Percentiles rank a stretch among this genome's conserved stretches.
phyloP scores from a whole-genome alignment of 768 basidiomycete species.

The Naganishia antarctica region DNA sequence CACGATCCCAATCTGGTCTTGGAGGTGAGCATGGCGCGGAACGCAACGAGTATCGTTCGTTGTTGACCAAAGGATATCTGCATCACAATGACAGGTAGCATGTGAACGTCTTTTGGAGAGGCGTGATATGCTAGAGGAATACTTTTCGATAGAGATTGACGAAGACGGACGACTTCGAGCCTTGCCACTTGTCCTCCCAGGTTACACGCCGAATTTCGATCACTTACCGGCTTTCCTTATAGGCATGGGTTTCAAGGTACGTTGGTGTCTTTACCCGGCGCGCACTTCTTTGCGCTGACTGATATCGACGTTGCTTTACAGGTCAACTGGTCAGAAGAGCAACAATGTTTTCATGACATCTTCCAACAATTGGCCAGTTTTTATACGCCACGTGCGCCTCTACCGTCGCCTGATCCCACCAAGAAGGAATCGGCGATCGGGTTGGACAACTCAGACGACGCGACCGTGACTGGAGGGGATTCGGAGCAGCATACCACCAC shows the following conservation, averaged over 20 bases:
- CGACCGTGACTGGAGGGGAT: conserved; percentile 21
- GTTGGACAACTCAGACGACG: neutral
- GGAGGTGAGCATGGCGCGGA: conserved; percentile 59
- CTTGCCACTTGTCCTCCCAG: conserved; percentile 74
- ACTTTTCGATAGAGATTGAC: conserved; percentile 71
- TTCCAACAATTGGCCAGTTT: conserved; percentile 87
- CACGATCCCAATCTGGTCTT: conserved; percentile 62
- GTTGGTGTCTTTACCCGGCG: too few species aligned
- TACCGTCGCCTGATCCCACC: conserved; percentile 20
- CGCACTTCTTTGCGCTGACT: too few species aligned
- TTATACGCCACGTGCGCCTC: conserved; percentile 64
- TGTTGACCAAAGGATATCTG: neutral
- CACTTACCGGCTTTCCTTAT: conserved; percentile 84
- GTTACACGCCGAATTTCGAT: conserved; percentile 85
- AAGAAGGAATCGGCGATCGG: conserved; percentile 21
- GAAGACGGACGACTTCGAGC: conserved; percentile 64
- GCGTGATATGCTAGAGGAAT: conserved; percentile 83
- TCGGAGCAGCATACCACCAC: conserved; percentile 33
- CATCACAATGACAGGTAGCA: conserved; percentile 28
- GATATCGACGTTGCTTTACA: too few species aligned
- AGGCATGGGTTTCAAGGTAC: conserved; percentile 84
- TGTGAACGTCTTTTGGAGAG: conserved; percentile 41
- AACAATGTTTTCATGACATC: conserved; percentile 77
- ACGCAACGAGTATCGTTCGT: neutral
- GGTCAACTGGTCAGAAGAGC: conserved; percentile 85